Evolutionary conservation across 192 early-diverging fungal species (phyloP).

Genomic region (Dissophora globulifera): DNA sequence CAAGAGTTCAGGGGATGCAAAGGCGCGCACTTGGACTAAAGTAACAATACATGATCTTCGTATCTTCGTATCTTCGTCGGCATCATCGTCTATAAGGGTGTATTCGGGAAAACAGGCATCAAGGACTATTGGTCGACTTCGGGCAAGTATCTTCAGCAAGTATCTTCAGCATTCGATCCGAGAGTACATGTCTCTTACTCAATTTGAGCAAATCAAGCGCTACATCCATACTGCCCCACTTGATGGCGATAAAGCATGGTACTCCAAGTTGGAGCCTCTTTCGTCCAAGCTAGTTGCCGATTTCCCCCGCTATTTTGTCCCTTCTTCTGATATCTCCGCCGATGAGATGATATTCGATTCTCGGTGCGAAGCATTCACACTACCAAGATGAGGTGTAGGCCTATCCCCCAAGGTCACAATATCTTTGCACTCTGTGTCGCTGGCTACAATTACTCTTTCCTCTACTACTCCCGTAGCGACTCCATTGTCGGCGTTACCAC

Average conservation of each 20-base stretch:
- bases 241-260: neutral
- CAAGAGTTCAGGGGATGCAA: slow-evolving; percentile 1
- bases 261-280: slow-evolving; percentile 29
- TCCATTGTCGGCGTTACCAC: slow-evolving; percentile 7
- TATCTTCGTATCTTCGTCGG: slow-evolving; percentile 15
- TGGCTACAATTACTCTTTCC: slow-evolving; percentile 38
- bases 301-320: slow-evolving; percentile 26
- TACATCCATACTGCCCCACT: slow-evolving; percentile 29
- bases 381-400: slow-evolving; percentile 31
- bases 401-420: slow-evolving; percentile 44
- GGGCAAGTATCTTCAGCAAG: neutral
- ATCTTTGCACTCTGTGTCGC: slow-evolving; percentile 38
- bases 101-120: slow-evolving; percentile 10
- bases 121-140: slow-evolving; percentile 10
- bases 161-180: slow-evolving; percentile 13
- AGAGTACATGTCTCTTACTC: slow-evolving; percentile 20
- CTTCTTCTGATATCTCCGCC: slow-evolving; percentile 15
- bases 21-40: slow-evolving; percentile 6
- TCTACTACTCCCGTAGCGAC: slow-evolving; percentile 10
- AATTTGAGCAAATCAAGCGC: slow-evolving; percentile 31
- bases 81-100: slow-evolving; percentile 34
- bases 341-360: slow-evolving; percentile 51
- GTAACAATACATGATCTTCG: slow-evolving; percentile 15
- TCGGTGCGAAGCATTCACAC: slow-evolving; percentile 30
- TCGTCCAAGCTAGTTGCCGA: slow-evolving; percentile 2